Evolutionary conservation across 176 grass and related monocot genomes (phyloP), one percentile per base, ranked within the genome.

Genomic region (Hsuehochloa calcarea): DNA sequence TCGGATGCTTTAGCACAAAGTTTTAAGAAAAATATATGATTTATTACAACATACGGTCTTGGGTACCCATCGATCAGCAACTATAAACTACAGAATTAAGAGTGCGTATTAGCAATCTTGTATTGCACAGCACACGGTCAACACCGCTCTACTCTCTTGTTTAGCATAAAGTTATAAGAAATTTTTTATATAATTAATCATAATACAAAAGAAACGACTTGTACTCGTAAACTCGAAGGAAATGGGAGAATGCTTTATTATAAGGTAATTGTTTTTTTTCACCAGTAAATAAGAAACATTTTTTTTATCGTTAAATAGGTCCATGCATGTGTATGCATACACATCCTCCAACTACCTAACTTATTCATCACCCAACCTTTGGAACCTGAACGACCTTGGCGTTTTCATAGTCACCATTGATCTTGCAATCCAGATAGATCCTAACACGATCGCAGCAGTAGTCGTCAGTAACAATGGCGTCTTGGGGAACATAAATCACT

Each of bases 401-500:
- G 16, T 79, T 86, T 50, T 4, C 40, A 6, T 49, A 86, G 54
- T 86, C 75, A 79, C 75, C 51, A 6, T 45, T 59, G 23, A 8
- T 9, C 2, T 39, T 35, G 15, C 25, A 45, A 86, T 39, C 77
- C 75, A 84, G 49, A 0, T 20, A 66, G 34, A 84, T 40, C 65
- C 65, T 49, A 63, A 86, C 84, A 35, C 84, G 84, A 49, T 79
- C 72, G 43, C 84, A 86, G n/a, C 84, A 86, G 65, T 62, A 79
- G 29, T 79, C 27, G 1, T 34, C 31, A 34, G 2, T 1, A 2
- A 1, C 3, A 34, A 34, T 2, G 31, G 1, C 31, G 31, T 34
- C 1, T 34, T n/a, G n/a, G n/a, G n/a, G n/a, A n/a, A 61, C 1
- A 51, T 50, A 80, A 52, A 65, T 15, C 16, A 22, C 63, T 23